Percentiles rank a stretch among this genome's conserved stretches.
Evolutionary conservation across 345 rosid species (phyloP).

Genomic region (Gynandropsis gynandra): DNA sequence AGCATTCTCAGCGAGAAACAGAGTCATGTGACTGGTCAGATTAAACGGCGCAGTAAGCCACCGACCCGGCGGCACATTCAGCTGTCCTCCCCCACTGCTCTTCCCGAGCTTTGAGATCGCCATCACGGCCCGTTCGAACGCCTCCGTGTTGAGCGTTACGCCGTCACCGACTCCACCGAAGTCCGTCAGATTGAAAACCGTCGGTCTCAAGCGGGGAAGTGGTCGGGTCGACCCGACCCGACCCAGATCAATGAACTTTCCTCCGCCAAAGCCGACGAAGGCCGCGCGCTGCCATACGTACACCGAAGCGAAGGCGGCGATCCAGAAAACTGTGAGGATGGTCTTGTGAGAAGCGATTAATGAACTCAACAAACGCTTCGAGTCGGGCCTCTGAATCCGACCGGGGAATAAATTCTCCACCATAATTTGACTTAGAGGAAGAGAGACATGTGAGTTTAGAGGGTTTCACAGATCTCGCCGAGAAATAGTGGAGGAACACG

Average conservation of each 20-base stretch:
- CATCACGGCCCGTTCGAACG: slow-evolving; percentile 78
- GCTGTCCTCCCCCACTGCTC: slow-evolving; percentile 86
- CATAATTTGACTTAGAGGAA: slow-evolving; percentile 30
- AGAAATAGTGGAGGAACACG: slow-evolving; percentile 9
- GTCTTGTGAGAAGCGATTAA: slow-evolving; percentile 64
- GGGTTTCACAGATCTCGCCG: slow-evolving; percentile 7
- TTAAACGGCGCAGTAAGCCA: slow-evolving; percentile 98
- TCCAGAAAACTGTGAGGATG: slow-evolving; percentile 69
- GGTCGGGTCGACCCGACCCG: slow-evolving; percentile 30
- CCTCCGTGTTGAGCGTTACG: slow-evolving; percentile 62
- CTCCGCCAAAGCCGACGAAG: slow-evolving; percentile 21
- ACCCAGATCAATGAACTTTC: slow-evolving; percentile 34
- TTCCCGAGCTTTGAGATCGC: slow-evolving; percentile 66
- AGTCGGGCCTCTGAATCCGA: slow-evolving; percentile 50
- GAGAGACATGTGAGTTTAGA: slow-evolving; percentile 1
- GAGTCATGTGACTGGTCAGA: slow-evolving; percentile 85
- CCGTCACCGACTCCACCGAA: slow-evolving; percentile 96
- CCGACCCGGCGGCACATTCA: slow-evolving; percentile 85
- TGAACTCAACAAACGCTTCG: slow-evolving; percentile 49
- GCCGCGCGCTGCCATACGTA: slow-evolving; percentile 69
- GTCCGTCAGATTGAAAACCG: slow-evolving; percentile 71
- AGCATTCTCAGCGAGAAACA: slow-evolving; percentile 78
- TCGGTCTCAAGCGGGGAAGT: slow-evolving; percentile 50
- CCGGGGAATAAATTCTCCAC: slow-evolving; percentile 42
- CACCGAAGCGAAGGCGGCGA: slow-evolving; percentile 69